Base-by-base conservation (phyloP, 305 asterid species). In the Fraxinus platypoda region DNA sequence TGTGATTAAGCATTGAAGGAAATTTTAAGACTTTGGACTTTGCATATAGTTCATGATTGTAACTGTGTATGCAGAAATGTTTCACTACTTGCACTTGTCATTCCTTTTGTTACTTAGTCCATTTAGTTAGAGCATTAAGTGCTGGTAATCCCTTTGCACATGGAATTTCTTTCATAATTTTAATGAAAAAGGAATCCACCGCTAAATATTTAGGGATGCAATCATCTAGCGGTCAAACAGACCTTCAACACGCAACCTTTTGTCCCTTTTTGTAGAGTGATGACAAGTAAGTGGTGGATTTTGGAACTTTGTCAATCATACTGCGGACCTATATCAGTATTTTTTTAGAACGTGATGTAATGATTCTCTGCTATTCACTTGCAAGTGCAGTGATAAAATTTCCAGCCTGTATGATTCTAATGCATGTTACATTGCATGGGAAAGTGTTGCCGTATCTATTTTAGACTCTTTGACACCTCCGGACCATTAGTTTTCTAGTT, bases 381-480 rank as follows among this genome's bases (percentile, higher is more conserved):
- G 3, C 12, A 25, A 26, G 19, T 25, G 35, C 19, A 8, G 74
- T 66, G 74, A 12, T 11, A 30, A 26, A 26, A 66, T 8, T 11
- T 31, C 2, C 19, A 1, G 74, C 9, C 19, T 66, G 34, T 64
- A 4, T 66, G 74, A 26, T 25, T 66, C 19, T 66, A 12, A 66
- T 66, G 74, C 74, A 66, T 26, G 3, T 2, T 26, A 26, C 31
- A 66, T 66, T 25, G 68, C 23, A 30, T 34, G 43, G 77, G 26
- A 64, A 74, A 35, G 35, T 66, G 37, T 80, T 30, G 49, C 26
- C 6, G 8, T 52, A 8, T 62, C 5, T 38, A 21, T 74, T 54
- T 46, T 80, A 52, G 83, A 83, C 35, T 79, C 71, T 54, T 72
- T 34, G 75, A 73, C 21, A 62, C 68, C 46, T 80, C 77, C 38